Evolutionary conservation across 176 grass and related monocot genomes (phyloP), one percentile per base, ranked within the genome.

Genomic region (Elaeis guineensis): DNA sequence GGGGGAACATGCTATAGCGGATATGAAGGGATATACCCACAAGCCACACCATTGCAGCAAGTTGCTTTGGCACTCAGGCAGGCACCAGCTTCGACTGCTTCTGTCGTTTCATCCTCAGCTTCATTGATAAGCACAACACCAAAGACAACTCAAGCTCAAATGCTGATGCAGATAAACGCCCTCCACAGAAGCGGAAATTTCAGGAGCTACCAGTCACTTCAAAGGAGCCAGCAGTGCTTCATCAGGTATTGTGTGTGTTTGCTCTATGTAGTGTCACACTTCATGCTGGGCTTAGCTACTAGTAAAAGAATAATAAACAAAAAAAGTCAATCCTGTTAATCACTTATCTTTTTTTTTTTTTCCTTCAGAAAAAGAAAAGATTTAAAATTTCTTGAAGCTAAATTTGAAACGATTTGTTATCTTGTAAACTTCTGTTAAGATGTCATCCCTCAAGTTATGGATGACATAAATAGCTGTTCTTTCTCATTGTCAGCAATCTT

Each of bases 11-110:
- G 64, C 82, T 96, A 90, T 62, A 58, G 44, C 49, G 87, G 92
- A 16, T 97, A 97, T 68, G 78, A 59, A 62, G 84, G 75, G 55
- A 91, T 97, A 85, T 97, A 97, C 77, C 86, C 91, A 59, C 91
- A 90, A 75, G 79, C 83, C 19, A 90, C 91, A 57, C 78, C 86
- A 51, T 78, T 96, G 22, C 86, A 96, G 52, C 86, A 96, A 57
- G 86, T 96, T 51, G 86, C 86, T 53, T 79, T 90, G 32, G 79
- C 91, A 79, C 91, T 96, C 69, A 90, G 77, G 58, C 86, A 90
- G 62, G 75, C 78, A 58, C 69, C 77, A 52, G 64, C 83, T 4
- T 79, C 71, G 7, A 32, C 78, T 64, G 69, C 74, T 55, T 62
- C 71, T 64, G 64, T 62, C 73, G 65, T 78, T 84, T 58, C 69